Conservation (phyloP, 179 eudicot species). For the Camellia oleifera region DNA sequence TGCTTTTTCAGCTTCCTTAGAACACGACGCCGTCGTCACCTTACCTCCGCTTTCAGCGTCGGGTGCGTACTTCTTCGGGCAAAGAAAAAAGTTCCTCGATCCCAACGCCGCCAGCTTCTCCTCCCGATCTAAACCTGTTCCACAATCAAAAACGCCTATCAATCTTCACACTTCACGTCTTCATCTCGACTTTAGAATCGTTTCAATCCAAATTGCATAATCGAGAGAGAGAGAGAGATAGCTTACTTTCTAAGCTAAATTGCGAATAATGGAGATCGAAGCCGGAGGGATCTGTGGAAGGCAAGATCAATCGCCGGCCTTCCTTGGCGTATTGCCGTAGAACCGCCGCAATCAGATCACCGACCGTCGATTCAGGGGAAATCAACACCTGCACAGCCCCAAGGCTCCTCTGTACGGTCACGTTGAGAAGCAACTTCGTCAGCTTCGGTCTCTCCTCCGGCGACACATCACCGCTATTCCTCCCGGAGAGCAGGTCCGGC, state of each 20-base stretch:
- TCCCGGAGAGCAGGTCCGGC: slow-evolving; percentile 36
- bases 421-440: slow-evolving; percentile 65
- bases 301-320: slow-evolving; percentile 47
- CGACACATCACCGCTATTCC: neutral
- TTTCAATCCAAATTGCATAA: neutral
- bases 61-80: slow-evolving; percentile 32
- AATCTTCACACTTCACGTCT: neutral
- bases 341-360: slow-evolving; percentile 52
- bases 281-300: slow-evolving; percentile 18
- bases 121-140: slow-evolving; percentile 59
- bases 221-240: neutral
- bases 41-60: slow-evolving; percentile 15
- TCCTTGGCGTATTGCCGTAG: slow-evolving; percentile 52
- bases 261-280: slow-evolving; percentile 84
- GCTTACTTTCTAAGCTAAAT: slow-evolving; percentile 73
- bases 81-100: slow-evolving; percentile 81
- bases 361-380: slow-evolving; percentile 52
- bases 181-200: neutral
- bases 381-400: slow-evolving; percentile 66
- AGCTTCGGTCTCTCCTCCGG: slow-evolving; percentile 23
- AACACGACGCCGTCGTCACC: slow-evolving; percentile 32
- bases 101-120: slow-evolving; percentile 67
- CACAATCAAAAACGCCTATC: neutral
- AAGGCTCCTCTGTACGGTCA: slow-evolving; percentile 56
- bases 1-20: slow-evolving; percentile 53